Evolutionary conservation across 257 asterid species (phyloP).

Genomic region (Solanum okadae): DNA sequence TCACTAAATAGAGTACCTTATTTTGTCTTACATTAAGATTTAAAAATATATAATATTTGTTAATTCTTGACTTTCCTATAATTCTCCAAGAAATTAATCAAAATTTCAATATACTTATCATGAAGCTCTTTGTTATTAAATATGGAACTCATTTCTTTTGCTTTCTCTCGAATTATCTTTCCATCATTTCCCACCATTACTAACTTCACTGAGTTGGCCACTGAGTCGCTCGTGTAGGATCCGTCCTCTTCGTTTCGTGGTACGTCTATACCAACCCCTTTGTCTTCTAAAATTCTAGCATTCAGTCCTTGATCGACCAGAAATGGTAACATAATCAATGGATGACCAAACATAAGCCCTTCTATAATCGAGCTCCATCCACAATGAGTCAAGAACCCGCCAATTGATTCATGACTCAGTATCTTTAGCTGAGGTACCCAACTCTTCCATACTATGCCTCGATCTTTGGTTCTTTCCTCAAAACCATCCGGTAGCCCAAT

Average conservation of each 20-base stretch:
- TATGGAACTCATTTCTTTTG: constrained; percentile 32
- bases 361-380: constrained; percentile 83
- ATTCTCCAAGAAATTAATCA: neutral
- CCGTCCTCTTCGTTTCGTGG: constrained; percentile 45
- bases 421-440: constrained; percentile 80
- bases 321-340: constrained; percentile 56
- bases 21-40: neutral
- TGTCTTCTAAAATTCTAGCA: constrained; percentile 55
- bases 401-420: constrained; percentile 45
- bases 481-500: constrained; percentile 48
- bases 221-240: constrained; percentile 33
- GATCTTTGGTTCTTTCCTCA: constrained; percentile 19
- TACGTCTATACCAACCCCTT: constrained; percentile 58
- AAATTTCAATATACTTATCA: neutral
- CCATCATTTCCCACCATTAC: constrained; percentile 49
- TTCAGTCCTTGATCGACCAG: constrained; percentile 80
- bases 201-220: constrained; percentile 41
- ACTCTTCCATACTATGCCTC: constrained; percentile 26
- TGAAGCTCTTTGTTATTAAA: constrained; percentile 20
- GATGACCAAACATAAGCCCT: constrained; percentile 48
- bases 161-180: constrained; percentile 31
- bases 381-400: constrained; percentile 70
- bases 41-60: neutral
- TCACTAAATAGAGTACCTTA: neutral
- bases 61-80: neutral